Percentiles rank a stretch among this genome's conserved stretches.
Conservation (phyloP, 768 basidiomycete species). For the Mycena epipterygia region DNA sequence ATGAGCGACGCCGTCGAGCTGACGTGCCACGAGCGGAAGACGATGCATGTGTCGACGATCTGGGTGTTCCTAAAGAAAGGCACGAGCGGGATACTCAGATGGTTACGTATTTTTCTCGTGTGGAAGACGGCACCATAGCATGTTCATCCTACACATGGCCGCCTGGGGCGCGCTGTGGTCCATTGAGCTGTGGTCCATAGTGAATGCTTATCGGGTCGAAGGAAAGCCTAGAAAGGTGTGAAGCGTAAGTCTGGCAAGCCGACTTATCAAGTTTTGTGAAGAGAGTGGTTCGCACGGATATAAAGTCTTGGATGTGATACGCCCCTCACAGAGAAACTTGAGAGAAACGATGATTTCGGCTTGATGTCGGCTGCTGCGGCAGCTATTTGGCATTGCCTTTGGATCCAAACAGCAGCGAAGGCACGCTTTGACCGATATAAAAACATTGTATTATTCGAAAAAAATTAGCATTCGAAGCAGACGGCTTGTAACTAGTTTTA, state of each 20-base stretch:
- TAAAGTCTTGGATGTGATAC: background rate
- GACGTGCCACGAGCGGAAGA: slow-evolving; percentile 87
- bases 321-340: no score
- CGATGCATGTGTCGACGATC: slow-evolving; percentile 83
- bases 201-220: no score
- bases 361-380: background rate
- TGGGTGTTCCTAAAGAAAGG: slow-evolving; percentile 69
- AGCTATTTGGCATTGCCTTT: background rate
- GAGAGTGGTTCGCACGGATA: no score
- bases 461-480: no score
- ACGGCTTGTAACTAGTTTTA: no score
- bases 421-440: background rate
- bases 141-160: slow-evolving; percentile 71
- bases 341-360: background rate
- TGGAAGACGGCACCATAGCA: slow-evolving; percentile 73
- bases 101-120: slow-evolving; percentile 3
- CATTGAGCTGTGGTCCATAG: slow-evolving; percentile 58
- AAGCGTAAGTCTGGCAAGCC: no score
- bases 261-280: no score
- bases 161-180: slow-evolving; percentile 63
- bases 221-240: no score
- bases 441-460: no score
- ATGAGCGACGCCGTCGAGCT: slow-evolving; percentile 66
- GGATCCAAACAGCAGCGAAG: background rate
- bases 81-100: background rate